Evolutionary conservation across 768 basidiomycete genomes (phyloP), one percentile per base, ranked within the genome.

Genomic region (Mycena metata): DNA sequence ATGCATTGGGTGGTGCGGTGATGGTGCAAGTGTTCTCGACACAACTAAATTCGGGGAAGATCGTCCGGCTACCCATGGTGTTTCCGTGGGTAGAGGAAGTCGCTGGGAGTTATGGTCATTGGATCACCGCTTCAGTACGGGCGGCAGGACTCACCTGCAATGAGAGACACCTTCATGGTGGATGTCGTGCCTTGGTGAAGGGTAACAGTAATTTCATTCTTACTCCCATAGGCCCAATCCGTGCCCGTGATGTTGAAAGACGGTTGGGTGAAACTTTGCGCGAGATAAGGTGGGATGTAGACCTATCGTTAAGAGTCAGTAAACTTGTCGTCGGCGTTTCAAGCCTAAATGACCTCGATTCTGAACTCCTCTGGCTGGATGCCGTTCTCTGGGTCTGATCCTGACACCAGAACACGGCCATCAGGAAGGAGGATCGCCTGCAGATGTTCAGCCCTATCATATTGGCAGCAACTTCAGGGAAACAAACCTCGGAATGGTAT

Each of bases 211-310:
- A 94, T 90, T 3, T 76, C 75, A 71, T 89, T 88, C 26, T 77
- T 75, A 10, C 84, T 83, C 0, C 86, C 84, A 33, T 90, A 88
- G 0, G 71, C 77, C 91, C 91, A 94, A 74, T 94, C 92, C 7
- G 82, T 86, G 60, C 83, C 73, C 1, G 82, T 72, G 57, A 92
- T 82, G 24, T 81, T 88, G 76, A 89, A 91, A 41, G 81, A 81
- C 0, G 92, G 96, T 63, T 91, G 91, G 7, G 71, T 77, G 71
- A 84, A 79, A 12, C 92, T 91, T 72, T 86, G 79, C 70, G 80
- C 88, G 65, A 95, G 85, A 78, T 97, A 98, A n/a, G 93, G 93
- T 2, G 97, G 96, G 72, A 93, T 86, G 80, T 97, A 97, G 39
- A 91, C 89, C 85, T 70, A 86, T 5, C 1, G 33, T 16, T 16